These are phyloP conservation scores for Elaeis oleifera DNA, from an alignment of 202 grass and related monocot genomes.

Conservation along the genomic window DNA sequence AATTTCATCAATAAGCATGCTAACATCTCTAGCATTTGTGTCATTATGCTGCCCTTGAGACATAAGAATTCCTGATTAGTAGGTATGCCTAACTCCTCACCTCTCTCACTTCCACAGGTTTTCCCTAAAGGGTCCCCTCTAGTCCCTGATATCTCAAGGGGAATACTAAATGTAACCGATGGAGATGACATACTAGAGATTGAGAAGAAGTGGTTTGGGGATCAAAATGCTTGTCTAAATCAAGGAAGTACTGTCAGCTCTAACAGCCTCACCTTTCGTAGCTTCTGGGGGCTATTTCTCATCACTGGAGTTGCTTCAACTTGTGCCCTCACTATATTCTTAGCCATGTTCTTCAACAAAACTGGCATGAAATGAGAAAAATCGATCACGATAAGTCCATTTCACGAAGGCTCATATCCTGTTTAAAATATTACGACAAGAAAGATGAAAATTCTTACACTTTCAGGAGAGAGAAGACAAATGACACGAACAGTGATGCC, in stretches of 20 bases:
- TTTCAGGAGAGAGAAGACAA: not conserved
- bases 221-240: slow-evolving; percentile 29
- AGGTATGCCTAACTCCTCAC: not conserved
- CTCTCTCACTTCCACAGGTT: slow-evolving; percentile 32
- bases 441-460: slow-evolving; percentile 4
- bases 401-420: slow-evolving; percentile 1
- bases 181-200: slow-evolving; percentile 34
- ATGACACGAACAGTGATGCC: not conserved
- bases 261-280: slow-evolving; percentile 19
- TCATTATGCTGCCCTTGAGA: not conserved
- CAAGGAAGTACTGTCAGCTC: slow-evolving; percentile 21
- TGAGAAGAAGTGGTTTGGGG: slow-evolving; percentile 48
- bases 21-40: not conserved
- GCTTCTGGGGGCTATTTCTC: slow-evolving; percentile 35
- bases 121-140: slow-evolving; percentile 47
- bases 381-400: not conserved
- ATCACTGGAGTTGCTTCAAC: slow-evolving; percentile 30
- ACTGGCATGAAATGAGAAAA: slow-evolving; percentile 1
- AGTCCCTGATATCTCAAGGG: slow-evolving; percentile 37
- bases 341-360: slow-evolving; percentile 22
- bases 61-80: not conserved
- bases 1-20: not conserved
- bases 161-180: slow-evolving; percentile 52
- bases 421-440: slow-evolving; percentile 4
- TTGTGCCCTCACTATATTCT: slow-evolving; percentile 10